A percentile compares a stretch with the other conserved stretches of the same genome.
Evolutionary conservation across 2,329 filamentous ascomycete genomes (phyloP).

Genomic region (Exophiala aquamarina): DNA sequence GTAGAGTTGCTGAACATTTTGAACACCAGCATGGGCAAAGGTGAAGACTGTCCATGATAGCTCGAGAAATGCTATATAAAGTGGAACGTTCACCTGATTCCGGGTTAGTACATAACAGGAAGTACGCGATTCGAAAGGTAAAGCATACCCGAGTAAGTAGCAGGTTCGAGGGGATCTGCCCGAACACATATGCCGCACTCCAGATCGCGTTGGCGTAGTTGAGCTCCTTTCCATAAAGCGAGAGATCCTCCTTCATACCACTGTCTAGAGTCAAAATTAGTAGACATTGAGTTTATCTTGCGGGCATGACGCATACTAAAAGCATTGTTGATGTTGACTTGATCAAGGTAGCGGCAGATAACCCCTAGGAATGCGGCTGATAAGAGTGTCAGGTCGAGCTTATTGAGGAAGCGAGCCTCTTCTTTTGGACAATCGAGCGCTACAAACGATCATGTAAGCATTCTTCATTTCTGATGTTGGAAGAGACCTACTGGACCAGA

Average conservation of each 20-base stretch:
- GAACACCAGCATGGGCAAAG: slow-evolving; percentile 94
- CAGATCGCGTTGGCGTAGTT: slow-evolving; percentile 40
- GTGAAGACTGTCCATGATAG: slow-evolving; percentile 49
- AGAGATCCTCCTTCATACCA: slow-evolving; percentile 38
- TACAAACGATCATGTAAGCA: background rate
- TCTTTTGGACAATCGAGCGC: slow-evolving; percentile 4
- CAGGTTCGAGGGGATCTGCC: slow-evolving; percentile 33
- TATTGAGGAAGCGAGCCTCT: slow-evolving; percentile 5
- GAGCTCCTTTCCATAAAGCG: slow-evolving; percentile 38
- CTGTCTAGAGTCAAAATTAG: slow-evolving; percentile 5
- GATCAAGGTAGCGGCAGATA: slow-evolving; percentile 35
- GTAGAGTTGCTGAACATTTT: slow-evolving; percentile 67
- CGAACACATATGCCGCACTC: slow-evolving; percentile 8
- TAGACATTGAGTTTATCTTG: background rate
- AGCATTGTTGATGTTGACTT: slow-evolving; percentile 44
- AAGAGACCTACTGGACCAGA: slow-evolving; percentile 2
- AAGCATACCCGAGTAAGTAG: slow-evolving; percentile 45
- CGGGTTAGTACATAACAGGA: slow-evolving; percentile 36
- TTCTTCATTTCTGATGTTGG: background rate
- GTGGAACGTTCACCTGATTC: slow-evolving; percentile 32
- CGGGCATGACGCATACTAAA: slow-evolving; percentile 31
- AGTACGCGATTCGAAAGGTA: slow-evolving; percentile 51
- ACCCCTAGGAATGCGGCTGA: background rate
- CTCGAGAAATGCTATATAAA: slow-evolving; percentile 32
- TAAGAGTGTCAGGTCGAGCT: slow-evolving; percentile 5